These are phyloP conservation scores for Colletotrichum spaethianum DNA, from an alignment of 2,329 filamentous ascomycete species.

Conservation along the genomic window DNA sequence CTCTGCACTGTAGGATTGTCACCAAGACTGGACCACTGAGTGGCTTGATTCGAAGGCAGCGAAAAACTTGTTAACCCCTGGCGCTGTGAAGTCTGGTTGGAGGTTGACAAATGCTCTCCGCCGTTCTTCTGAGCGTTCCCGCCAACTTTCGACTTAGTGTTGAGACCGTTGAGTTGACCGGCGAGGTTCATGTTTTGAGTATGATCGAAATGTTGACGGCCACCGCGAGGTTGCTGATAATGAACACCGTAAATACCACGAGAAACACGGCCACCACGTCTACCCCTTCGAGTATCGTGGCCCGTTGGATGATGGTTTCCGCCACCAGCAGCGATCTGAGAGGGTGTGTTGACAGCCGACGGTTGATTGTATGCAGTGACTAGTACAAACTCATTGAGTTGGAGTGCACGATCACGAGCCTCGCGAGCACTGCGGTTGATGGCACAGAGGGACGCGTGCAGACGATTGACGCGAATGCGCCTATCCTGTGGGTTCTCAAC, in stretches of 20 bases:
- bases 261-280: not conserved
- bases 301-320: not conserved
- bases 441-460: not conserved
- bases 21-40: not conserved
- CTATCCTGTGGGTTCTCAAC: constrained; percentile 1
- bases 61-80: too few relatives aligned
- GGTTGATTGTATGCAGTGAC: not conserved
- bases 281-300: not conserved
- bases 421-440: not conserved
- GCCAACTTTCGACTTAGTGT: too few relatives aligned
- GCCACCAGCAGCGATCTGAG: not conserved
- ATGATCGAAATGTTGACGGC: not conserved
- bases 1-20: too few relatives aligned
- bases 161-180: not conserved
- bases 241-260: not conserved
- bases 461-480: not conserved
- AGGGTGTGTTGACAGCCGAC: too few relatives aligned
- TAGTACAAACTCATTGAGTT: not conserved
- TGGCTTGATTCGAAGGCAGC: not conserved
- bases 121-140: too few relatives aligned
- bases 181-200: too few relatives aligned
- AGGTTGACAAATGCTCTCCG: not conserved
- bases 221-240: not conserved
- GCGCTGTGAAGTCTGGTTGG: too few relatives aligned
- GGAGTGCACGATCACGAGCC: not conserved